These are phyloP conservation scores for Murraya paniculata DNA, from an alignment of 345 rosid species.

Conservation along the genomic window DNA sequence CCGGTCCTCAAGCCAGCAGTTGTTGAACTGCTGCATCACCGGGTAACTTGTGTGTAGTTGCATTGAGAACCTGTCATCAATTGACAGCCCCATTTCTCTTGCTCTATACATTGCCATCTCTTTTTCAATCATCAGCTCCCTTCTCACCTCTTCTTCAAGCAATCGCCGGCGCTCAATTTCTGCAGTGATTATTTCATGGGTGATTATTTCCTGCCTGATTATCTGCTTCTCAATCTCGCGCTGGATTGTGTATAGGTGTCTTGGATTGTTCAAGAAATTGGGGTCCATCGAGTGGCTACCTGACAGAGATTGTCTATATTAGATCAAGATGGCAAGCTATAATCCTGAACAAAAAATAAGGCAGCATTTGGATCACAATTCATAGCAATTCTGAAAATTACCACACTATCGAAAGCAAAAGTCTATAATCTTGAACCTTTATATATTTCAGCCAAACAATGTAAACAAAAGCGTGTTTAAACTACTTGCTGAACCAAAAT, in stretches of 20 bases:
- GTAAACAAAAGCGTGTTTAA: background rate
- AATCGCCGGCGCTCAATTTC: constrained; percentile 31
- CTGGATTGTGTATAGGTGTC: constrained; percentile 19
- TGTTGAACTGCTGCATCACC: background rate
- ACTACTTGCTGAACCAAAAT: background rate
- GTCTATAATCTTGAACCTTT: background rate
- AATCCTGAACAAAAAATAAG: background rate
- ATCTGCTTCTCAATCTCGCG: constrained; percentile 40
- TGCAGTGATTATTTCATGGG: constrained; percentile 32
- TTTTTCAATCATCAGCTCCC: constrained; percentile 46
- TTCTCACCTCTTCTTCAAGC: constrained; percentile 42
- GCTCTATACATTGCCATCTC: constrained; percentile 26
- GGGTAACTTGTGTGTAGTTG: constrained; percentile 23
- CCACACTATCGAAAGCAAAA: background rate
- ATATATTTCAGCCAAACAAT: background rate
- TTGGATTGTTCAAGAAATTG: background rate
- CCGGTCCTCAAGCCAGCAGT: background rate
- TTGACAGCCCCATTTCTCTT: constrained; percentile 7
- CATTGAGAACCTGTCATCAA: constrained; percentile 21
- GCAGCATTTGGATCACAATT: background rate
- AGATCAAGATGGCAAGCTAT: background rate
- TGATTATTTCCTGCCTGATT: constrained; percentile 40
- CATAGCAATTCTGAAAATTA: background rate
- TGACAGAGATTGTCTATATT: background rate
- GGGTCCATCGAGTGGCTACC: background rate